phyloP scores from a whole-genome alignment of 2,329 filamentous ascomycete genomes.

The Phialophora expanda region DNA sequence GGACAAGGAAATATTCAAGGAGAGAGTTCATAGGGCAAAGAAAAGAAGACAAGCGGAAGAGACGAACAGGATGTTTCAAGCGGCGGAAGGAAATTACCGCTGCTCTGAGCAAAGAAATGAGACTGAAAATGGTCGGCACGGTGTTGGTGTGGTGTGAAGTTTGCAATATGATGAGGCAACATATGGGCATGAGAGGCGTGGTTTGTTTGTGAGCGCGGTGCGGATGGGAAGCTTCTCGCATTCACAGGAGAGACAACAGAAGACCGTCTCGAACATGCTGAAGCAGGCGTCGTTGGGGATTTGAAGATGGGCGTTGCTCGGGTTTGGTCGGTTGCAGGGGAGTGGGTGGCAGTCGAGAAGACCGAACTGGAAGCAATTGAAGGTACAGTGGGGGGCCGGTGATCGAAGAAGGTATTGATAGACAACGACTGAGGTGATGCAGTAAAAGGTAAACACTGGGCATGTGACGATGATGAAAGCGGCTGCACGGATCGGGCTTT shows the following conservation, averaged over 20 bases:
- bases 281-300: constrained; percentile 46
- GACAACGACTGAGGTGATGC: constrained; percentile 29
- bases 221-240: constrained; percentile 22
- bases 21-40: constrained; percentile 31
- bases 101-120: constrained; percentile 61
- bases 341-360: constrained; percentile 23
- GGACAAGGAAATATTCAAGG: constrained; percentile 17
- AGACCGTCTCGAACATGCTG: constrained; percentile 40
- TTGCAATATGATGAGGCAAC: constrained; percentile 10
- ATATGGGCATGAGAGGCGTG: constrained; percentile 14
- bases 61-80: constrained; percentile 61
- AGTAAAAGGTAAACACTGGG: constrained; percentile 18
- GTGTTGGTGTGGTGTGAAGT: constrained; percentile 8
- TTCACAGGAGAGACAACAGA: constrained; percentile 38
- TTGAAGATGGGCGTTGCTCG: constrained; percentile 40
- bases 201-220: constrained; percentile 7
- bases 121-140: constrained; percentile 39
- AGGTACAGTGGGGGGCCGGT: constrained; percentile 11
- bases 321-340: constrained; percentile 23
- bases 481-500: constrained; percentile 36
- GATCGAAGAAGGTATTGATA: constrained; percentile 28
- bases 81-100: constrained; percentile 60
- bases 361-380: constrained; percentile 25
- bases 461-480: constrained; percentile 20
- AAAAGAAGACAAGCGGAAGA: constrained; percentile 41